Evolutionary conservation across 225 moss, liverwort and hornwort species (phyloP).

Genomic region (Physcomitrium patens): DNA sequence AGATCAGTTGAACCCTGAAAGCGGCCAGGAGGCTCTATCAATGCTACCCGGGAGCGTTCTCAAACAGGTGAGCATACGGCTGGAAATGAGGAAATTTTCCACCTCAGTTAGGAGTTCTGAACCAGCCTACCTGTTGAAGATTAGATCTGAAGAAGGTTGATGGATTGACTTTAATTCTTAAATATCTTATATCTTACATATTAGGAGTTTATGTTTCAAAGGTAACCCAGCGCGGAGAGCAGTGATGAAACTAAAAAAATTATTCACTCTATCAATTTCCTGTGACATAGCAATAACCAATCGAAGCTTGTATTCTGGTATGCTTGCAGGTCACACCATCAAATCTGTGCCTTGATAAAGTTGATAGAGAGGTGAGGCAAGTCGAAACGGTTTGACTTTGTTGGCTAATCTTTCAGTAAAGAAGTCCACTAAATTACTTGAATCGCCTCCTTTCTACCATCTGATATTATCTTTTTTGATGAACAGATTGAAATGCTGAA

Average conservation of each 20-base stretch:
- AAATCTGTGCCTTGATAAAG: constrained; percentile 34
- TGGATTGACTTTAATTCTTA: neutral
- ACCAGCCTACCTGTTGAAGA: constrained; percentile 10
- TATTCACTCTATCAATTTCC: constrained; percentile 9
- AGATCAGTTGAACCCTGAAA: constrained; percentile 34
- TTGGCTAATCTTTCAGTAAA: neutral
- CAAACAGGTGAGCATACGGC: constrained; percentile 33
- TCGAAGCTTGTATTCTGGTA: constrained; percentile 25
- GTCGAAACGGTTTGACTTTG: constrained; percentile 7
- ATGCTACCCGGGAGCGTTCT: constrained; percentile 41
- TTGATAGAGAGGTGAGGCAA: constrained; percentile 49
- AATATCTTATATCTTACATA: constrained; percentile 14
- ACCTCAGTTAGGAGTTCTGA: neutral
- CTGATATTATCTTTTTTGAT: constrained; percentile 27
- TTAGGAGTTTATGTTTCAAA: neutral
- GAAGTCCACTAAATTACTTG: neutral
- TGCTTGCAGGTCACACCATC: constrained; percentile 40
- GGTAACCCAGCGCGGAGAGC: neutral
- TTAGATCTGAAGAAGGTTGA: constrained; percentile 15
- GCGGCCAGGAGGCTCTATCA: constrained; percentile 37
- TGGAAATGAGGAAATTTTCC: constrained; percentile 4
- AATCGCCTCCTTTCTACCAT: constrained; percentile 8
- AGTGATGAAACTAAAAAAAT: neutral
- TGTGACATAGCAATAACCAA: constrained; percentile 18
- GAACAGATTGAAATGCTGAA: constrained; percentile 64